Conservation (phyloP, 2,329 filamentous ascomycete genomes). For the Fusarium aywerte region DNA sequence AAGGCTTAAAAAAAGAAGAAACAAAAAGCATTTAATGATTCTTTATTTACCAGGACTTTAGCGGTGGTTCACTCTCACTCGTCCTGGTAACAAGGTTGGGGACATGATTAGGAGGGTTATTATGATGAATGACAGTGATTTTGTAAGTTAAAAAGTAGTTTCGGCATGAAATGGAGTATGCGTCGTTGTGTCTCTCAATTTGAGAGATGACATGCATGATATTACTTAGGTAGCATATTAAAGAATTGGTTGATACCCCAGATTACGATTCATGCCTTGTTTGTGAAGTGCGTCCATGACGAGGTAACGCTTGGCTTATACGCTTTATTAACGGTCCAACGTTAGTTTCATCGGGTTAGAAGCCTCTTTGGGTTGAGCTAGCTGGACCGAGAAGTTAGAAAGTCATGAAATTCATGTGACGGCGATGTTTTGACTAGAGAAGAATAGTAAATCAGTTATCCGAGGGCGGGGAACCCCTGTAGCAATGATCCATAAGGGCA, state of each 20-base stretch:
- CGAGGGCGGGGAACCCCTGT: constrained; percentile 40
- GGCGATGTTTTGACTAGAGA: constrained; percentile 17
- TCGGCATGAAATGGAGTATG: constrained; percentile 35
- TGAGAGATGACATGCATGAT: constrained; percentile 3
- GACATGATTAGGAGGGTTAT: constrained; percentile 26
- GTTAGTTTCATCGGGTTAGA: not conserved
- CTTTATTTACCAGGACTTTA: constrained; percentile 2
- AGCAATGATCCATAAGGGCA: not conserved
- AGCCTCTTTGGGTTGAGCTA: constrained; percentile 11
- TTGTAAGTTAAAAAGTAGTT: constrained; percentile 31
- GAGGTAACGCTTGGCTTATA: not conserved
- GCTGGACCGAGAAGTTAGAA: not conserved
- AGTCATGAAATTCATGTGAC: constrained; percentile 23
- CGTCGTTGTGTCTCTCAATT: constrained; percentile 8
- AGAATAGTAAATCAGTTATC: not conserved
- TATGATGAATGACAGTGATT: constrained; percentile 28
- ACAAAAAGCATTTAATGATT: constrained; percentile 39
- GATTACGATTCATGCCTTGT: not conserved
- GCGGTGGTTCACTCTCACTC: constrained; percentile 24
- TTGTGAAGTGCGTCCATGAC: not conserved
- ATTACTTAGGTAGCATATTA: constrained; percentile 36
- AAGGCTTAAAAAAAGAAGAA: constrained; percentile 30
- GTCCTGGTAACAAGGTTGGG: constrained; percentile 11
- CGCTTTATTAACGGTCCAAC: not conserved
- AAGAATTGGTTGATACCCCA: constrained; percentile 40